Base-by-base conservation (phyloP, 2,329 filamentous ascomycete genomes). In the Didymella segeticola region DNA sequence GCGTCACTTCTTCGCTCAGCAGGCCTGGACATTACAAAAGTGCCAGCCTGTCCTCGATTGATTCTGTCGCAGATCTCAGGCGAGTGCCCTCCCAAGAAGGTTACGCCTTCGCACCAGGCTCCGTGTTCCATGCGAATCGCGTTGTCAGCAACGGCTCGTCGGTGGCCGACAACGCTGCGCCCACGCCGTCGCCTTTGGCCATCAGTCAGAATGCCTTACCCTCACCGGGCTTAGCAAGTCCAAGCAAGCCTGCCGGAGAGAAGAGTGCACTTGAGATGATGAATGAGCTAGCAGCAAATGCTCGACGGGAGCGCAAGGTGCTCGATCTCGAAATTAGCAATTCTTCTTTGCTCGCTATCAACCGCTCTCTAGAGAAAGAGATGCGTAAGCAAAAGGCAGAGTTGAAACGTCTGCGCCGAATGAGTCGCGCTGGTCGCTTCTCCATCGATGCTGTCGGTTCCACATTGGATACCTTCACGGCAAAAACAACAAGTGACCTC, bases 241-340 rank as follows among this genome's bases (percentile, higher is more conserved):
- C 87, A 4, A 81, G 82, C 15, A 89, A 83, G 26, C 14, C 43
- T 41, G 79, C 71, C 25, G 77, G 76, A 63, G 73, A 66, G 57
- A 70, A 68, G 73, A 80, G 58, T 68, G 65, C 79, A 1, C 69
- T 83, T 14, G 86, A 88, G 49, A 81, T 86, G 7, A 79, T 89
- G 57, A 89, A 86, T 57, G 92, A 96, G 56, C 81, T 91, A 6
- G 91, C 95, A 10, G 85, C 89, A n/a, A 95, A 91, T 70, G 95
- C 95, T 12, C 86, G 95, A 25, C 85, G 91, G 29, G 95, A 98
- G 75, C 86, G 95, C 57, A 99, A 98, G 78, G 93, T 99, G 1
- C 85, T 98, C 62, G 95, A 99, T 72, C 80, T 99, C 5, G 91
- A 99, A 72, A 99, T 99, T 60, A 96, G 90, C 49, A 99, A 99